phyloP scores from a whole-genome alignment of 257 asterid genomes.

The Solanum megistacrolobum region DNA sequence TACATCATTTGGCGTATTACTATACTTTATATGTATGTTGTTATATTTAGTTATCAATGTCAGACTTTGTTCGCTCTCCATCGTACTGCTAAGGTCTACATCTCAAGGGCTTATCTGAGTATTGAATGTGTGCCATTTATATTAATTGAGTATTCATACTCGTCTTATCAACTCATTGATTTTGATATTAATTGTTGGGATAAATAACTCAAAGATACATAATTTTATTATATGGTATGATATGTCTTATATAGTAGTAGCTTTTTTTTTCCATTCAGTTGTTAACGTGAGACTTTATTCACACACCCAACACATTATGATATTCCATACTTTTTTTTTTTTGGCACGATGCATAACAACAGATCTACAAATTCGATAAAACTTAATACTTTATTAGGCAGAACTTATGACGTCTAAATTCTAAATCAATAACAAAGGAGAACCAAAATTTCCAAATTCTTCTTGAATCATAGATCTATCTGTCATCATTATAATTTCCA shows the following conservation, averaged over 20 bases:
- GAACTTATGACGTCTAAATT: not conserved
- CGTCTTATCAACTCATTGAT: not conserved
- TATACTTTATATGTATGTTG: not conserved
- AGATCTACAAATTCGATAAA: accelerated
- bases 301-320: not conserved
- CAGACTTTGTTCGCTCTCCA: not conserved
- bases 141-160: not conserved
- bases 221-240: not conserved
- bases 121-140: not conserved
- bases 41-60: not conserved
- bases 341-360: too few relatives aligned
- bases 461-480: not conserved
- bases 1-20: not conserved
- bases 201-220: not conserved
- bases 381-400: not conserved
- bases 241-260: not conserved
- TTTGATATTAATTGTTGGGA: not conserved
- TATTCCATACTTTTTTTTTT: not conserved
- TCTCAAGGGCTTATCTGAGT: not conserved
- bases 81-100: not conserved
- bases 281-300: not conserved
- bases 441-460: not conserved
- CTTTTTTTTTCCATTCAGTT: not conserved
- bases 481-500: not conserved
- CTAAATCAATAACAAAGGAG: not conserved